Evolutionary conservation across 2,329 filamentous ascomycete species (phyloP), one percentile per base, ranked within the genome.

Genomic region (Talaromyces verruculosus): DNA sequence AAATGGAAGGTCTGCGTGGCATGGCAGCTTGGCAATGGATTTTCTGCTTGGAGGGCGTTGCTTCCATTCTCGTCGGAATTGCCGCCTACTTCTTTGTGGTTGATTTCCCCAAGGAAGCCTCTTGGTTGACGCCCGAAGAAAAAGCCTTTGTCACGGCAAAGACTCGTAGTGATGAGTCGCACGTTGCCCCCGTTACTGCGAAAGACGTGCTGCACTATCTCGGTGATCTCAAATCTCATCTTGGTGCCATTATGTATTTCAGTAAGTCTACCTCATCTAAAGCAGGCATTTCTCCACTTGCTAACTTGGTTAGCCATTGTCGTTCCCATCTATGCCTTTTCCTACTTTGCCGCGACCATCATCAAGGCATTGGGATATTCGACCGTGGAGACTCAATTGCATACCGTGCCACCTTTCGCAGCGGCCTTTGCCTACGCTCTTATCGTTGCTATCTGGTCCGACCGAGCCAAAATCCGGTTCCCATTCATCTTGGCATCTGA

Each of bases 21-120:
- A 61, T 71, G n/a, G 65, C 64, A 17, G 68, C 67, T 35, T 76
- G 74, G 74, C 69, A 71, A 57, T 76, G 73, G 74, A 71, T 75
- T n/a, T 76, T 75, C 67, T 70, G 75, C n/a, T 65, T 76, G 13
- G 72, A 73, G 25, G 73, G 74, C 11, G 59, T 73, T 45, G 65
- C 67, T 0, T 72, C 74, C 1, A 68, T 73, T 41, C 19, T 73
- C 13, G 66, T 75, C 19, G 72, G 69, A 37, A 65, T 75, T 25
- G 17, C 63, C 6, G 67, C 70, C 8, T 71, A 66, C 10, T 74
- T 73, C 57, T 61, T 69, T 11, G 45, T 71, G 7, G 47, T 67
- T 8, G 70, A 73, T 60, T 74, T 73, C 49, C 72, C 72, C 5
- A 63, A 69, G 22, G 67, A 72, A 43, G 69, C 70, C 2, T 55